A percentile compares a stretch with the other conserved stretches of the same genome.
These are phyloP conservation scores for Eutypella sp. DNA, from an alignment of 2,329 filamentous ascomycete species.

Conservation along the genomic window DNA sequence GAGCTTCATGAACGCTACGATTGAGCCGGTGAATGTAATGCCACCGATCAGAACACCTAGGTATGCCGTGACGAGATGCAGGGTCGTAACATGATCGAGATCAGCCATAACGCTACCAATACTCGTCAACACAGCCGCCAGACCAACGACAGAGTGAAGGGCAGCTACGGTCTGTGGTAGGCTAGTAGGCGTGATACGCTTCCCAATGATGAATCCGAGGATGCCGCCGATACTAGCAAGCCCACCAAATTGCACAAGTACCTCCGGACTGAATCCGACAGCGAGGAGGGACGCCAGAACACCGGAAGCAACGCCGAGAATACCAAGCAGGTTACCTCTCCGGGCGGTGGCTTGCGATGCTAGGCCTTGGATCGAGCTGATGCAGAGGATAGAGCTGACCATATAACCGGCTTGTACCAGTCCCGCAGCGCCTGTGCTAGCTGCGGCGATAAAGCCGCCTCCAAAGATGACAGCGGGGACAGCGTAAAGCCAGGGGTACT, in stretches of 20 bases:
- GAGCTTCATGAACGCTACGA: constrained; percentile 85
- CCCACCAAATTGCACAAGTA: constrained; percentile 72
- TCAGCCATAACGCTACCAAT: constrained; percentile 80
- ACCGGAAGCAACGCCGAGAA: constrained; percentile 77
- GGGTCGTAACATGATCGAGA: constrained; percentile 63
- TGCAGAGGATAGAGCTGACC: constrained; percentile 78
- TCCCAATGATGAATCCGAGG: constrained; percentile 68
- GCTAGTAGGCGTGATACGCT: constrained; percentile 81
- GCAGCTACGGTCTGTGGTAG: constrained; percentile 87
- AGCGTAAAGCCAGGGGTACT: constrained; percentile 84
- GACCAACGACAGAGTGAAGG: constrained; percentile 82
- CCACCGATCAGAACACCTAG: constrained; percentile 82
- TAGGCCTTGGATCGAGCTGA: constrained; percentile 75
- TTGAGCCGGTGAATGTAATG: constrained; percentile 85
- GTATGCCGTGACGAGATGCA: constrained; percentile 83
- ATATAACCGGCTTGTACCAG: constrained; percentile 85
- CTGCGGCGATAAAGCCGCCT: constrained; percentile 75
- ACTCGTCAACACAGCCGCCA: constrained; percentile 83
- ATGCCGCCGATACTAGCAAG: constrained; percentile 69
- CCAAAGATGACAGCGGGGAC: constrained; percentile 73
- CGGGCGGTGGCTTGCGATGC: constrained; percentile 79
- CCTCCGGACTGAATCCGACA: constrained; percentile 73
- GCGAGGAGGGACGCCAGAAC: constrained; percentile 78
- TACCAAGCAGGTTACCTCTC: constrained; percentile 80
- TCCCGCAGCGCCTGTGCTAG: constrained; percentile 75